These are phyloP conservation scores for Sideroxylon spinosum DNA, from an alignment of 179 eudicot genomes.

Conservation along the genomic window DNA sequence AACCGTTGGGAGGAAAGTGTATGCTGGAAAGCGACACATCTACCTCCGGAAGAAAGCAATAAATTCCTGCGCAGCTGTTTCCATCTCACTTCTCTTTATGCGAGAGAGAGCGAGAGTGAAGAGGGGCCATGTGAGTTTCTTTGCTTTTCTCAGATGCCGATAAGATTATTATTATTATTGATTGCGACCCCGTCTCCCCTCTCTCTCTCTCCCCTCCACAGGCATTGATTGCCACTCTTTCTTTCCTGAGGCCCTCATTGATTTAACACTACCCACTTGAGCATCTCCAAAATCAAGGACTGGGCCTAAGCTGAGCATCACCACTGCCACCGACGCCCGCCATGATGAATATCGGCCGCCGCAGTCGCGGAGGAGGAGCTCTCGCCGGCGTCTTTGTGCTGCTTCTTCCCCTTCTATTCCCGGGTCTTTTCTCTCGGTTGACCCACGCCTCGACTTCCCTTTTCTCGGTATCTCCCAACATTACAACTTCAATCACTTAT, in stretches of 20 bases:
- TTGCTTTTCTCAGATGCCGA: constrained; percentile 6
- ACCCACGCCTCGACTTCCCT: constrained; percentile 49
- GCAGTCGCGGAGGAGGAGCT: constrained; percentile 29
- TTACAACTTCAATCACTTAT: background rate
- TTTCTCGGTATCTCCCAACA: constrained; percentile 42
- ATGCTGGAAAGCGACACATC: background rate
- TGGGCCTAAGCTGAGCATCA: background rate
- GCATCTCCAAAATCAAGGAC: background rate
- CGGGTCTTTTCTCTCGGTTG: constrained; percentile 33
- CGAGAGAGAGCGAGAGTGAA: background rate
- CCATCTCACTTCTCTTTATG: background rate
- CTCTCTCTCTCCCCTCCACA: background rate
- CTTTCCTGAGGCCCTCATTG: background rate
- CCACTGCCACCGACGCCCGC: constrained; percentile 13
- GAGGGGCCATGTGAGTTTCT: background rate
- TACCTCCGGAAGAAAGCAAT: background rate
- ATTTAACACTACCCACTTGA: no score
- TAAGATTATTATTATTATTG: background rate
- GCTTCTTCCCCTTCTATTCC: constrained; percentile 34
- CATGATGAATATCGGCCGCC: constrained; percentile 24
- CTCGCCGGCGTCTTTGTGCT: constrained; percentile 42
- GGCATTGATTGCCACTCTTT: background rate
- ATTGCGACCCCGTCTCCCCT: constrained; percentile 7
- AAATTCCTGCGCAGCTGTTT: no score
- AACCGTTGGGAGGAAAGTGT: background rate